A percentile compares a stretch with the other conserved stretches of the same genome.
phyloP scores from a whole-genome alignment of 2,329 filamentous ascomycete genomes.

The Aspergillus ochraceoroseus region DNA sequence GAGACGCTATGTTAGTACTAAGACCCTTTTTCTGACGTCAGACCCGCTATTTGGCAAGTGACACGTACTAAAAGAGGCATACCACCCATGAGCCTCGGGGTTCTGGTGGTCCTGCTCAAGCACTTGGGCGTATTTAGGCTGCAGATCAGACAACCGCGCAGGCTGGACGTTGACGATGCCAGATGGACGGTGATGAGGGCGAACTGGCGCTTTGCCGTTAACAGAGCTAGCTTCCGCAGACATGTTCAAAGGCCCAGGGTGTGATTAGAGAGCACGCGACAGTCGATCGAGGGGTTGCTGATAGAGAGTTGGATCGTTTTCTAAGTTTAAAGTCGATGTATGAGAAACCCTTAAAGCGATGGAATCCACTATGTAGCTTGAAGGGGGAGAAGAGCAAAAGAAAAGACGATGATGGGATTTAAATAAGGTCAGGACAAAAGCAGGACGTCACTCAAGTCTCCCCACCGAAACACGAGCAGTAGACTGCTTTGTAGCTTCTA shows the following conservation, averaged over 20 bases:
- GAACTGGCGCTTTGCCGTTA: conserved; percentile 36
- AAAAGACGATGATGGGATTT: conserved; percentile 9
- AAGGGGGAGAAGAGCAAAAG: conserved; percentile 7
- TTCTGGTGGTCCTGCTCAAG: conserved; percentile 60
- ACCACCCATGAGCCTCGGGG: conserved; percentile 75
- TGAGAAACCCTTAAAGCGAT: too few species aligned
- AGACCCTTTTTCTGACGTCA: neutral
- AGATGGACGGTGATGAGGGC: conserved; percentile 37
- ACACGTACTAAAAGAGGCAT: conserved; percentile 72
- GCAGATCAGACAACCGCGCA: conserved; percentile 75
- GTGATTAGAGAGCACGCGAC: too few species aligned
- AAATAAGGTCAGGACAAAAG: conserved; percentile 6
- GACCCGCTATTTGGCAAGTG: neutral
- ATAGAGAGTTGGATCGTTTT: too few species aligned
- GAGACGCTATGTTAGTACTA: conserved; percentile 8
- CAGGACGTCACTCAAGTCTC: neutral
- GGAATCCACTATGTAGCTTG: too few species aligned
- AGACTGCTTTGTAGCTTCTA: too few species aligned
- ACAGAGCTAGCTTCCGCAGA: conserved; percentile 24
- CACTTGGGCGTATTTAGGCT: conserved; percentile 70
- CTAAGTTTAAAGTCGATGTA: too few species aligned
- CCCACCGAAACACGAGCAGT: conserved; percentile 4
- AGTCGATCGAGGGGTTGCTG: too few species aligned
- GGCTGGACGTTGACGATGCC: conserved; percentile 68
- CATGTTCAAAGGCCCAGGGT: too few species aligned